Base-by-base conservation (phyloP, 139 green algal genomes). In the Chlamydomonas asymmetrica region DNA sequence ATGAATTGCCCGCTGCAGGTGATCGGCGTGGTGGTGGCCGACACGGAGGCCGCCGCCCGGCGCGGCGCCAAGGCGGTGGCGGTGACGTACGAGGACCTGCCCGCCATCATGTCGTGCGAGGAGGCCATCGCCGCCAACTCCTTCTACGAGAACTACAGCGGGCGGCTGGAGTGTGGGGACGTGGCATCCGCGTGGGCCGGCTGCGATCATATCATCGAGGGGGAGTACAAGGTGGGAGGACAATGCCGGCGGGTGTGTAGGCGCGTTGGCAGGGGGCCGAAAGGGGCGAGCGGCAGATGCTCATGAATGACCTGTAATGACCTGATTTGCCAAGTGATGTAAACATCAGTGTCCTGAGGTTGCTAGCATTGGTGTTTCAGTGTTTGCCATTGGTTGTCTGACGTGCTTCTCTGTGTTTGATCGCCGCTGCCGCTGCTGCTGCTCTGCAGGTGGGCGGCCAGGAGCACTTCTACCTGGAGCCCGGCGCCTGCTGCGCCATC, bases 401-500 rank as follows among this genome's bases (percentile, higher is more conserved):
- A 56, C 16, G 16, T 56, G 48, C 48, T 56, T 56, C 48, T 20
- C 16, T 56, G 16, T 20, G 20, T 20, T 56, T 56, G 48, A 56
- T 16, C 48, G 16, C 20, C 20, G n/a, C n/a, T n/a, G n/a, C n/a
- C n/a, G n/a, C 56, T 32, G 23, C 9, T 27, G 32, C 22, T 63
- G 56, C 92, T 39, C 2, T 78, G 18, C 59, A 80, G 57, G 85
- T 97, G 56, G 94, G 96, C 25, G 95, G 92, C 37, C 91, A 95
- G 88, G 94, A 98, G 87, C 96, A 99, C 89, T 99, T 99, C 50
- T 99, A 99, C 86, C 82, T 99, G 76, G 96, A 99, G 82, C 91
- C 96, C 25, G 88, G 97, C 34, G 76, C 69, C 43, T 88, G 71
- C 75, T 52, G 94, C 5, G 91, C 97, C n/a, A 82, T 96, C 16